Percentiles rank a stretch among this genome's conserved stretches.
phyloP scores from a whole-genome alignment of 1,139 yeast species.

The Protomyces inouyei region DNA sequence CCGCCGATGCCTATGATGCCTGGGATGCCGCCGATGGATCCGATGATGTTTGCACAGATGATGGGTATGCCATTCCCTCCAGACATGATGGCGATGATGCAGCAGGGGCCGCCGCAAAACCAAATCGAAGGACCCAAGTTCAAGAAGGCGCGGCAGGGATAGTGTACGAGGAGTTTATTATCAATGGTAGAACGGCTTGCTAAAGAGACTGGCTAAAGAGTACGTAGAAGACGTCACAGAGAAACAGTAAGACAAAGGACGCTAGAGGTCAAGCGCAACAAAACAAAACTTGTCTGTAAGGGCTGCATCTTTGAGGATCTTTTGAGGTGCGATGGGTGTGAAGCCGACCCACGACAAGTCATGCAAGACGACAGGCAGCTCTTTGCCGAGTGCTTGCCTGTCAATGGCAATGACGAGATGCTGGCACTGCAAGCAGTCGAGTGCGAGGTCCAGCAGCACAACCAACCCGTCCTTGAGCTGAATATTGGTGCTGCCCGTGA shows the following conservation, averaged over 20 bases:
- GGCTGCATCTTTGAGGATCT: constrained; percentile 1
- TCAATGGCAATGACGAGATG: constrained; percentile 13
- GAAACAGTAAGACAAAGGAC: neutral
- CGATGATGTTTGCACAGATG: neutral
- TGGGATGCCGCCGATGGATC: constrained; percentile 1
- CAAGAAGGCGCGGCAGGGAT: neutral
- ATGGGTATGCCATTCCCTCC: neutral
- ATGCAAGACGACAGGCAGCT: constrained; percentile 1
- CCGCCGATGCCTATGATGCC: neutral
- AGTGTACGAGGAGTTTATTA: neutral
- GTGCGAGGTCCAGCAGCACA: constrained; percentile 8
- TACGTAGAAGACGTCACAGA: no score
- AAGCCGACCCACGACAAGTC: constrained; percentile 24
- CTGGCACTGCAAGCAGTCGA: constrained; percentile 19
- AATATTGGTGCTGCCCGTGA: constrained; percentile 13
- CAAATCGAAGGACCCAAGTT: neutral
- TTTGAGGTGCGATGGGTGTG: constrained; percentile 4
- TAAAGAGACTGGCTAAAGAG: no score
- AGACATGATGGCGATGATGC: neutral
- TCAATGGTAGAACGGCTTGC: no score
- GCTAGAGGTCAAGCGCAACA: constrained; percentile 8
- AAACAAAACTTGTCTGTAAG: constrained; percentile 3
- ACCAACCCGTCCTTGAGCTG: constrained; percentile 22
- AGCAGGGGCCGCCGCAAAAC: neutral
- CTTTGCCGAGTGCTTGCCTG: neutral